Conservation (phyloP, 2,329 filamentous ascomycete genomes). For the Alternaria angustiovoidea region DNA sequence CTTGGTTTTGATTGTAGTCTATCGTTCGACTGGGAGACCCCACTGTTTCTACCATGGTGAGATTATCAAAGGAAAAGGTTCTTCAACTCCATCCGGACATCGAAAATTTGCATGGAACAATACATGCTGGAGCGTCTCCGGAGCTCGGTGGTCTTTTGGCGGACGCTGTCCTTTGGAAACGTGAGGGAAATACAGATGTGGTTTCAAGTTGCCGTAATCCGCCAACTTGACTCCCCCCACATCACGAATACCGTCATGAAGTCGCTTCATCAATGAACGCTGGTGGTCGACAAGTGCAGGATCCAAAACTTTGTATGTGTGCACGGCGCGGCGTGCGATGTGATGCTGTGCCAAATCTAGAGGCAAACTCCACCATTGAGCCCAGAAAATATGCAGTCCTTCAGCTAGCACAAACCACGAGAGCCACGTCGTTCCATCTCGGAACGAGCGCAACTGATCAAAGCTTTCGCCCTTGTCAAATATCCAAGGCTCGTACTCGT, state of each 20-base stretch:
- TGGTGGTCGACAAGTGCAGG: neutral
- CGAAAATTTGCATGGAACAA: neutral
- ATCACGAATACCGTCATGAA: neutral
- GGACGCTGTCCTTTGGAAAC: neutral
- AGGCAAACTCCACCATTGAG: conserved; percentile 41
- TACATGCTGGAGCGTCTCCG: neutral
- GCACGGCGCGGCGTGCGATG: conserved; percentile 38
- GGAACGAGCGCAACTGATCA: conserved; percentile 33
- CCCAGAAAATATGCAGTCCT: conserved; percentile 43
- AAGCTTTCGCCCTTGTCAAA: conserved; percentile 42
- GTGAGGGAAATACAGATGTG: neutral
- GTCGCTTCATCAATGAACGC: neutral
- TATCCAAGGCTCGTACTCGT: conserved; percentile 35
- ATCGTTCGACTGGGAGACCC: neutral
- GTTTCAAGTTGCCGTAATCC: neutral
- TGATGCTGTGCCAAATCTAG: conserved; percentile 24
- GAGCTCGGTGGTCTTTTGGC: neutral
- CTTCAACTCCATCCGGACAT: neutral
- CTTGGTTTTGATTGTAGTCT: conserved; percentile 21
- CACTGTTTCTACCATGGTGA: neutral
- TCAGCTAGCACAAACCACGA: conserved; percentile 45
- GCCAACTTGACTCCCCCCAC: neutral
- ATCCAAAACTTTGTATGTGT: conserved; percentile 23
- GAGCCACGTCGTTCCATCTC: conserved; percentile 42
- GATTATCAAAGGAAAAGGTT: neutral